Conservation (phyloP, 768 basidiomycete species). For the Pleurotus ostreatus region DNA sequence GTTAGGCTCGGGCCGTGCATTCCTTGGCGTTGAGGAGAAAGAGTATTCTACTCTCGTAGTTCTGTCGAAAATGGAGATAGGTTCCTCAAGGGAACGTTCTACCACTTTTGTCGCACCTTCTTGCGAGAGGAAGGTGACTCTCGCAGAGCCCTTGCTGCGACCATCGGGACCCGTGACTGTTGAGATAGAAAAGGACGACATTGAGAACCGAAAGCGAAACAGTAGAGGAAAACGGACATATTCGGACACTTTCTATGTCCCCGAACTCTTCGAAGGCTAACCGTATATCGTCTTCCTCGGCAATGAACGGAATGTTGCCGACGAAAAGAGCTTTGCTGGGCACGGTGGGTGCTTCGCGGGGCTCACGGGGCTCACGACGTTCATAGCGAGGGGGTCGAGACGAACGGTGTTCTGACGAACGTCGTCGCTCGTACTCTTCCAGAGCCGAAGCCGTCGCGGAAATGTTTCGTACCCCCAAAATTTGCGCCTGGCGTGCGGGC, state of each 20-base stretch:
- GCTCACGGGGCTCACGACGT: too few relatives aligned
- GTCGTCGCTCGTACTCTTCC: too few relatives aligned
- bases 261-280: constrained; percentile 43
- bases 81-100: constrained; percentile 34
- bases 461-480: too few relatives aligned
- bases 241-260: constrained; percentile 26
- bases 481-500: too few relatives aligned
- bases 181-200: constrained; percentile 11
- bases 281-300: constrained; percentile 34
- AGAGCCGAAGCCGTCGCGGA: too few relatives aligned
- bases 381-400: too few relatives aligned
- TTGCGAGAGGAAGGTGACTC: constrained; percentile 35
- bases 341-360: background rate
- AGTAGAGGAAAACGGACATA: constrained; percentile 32
- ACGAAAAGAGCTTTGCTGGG: constrained; percentile 40
- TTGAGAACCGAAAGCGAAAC: constrained; percentile 1
- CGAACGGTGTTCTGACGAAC: too few relatives aligned
- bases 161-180: constrained; percentile 28
- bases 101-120: constrained; percentile 33
- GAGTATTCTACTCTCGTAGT: constrained; percentile 40
- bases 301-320: constrained; percentile 50
- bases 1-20: constrained; percentile 15
- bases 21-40: background rate
- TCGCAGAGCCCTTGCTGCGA: constrained; percentile 37
- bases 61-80: constrained; percentile 45